phyloP scores from a whole-genome alignment of 2,329 filamentous ascomycete genomes.

The Exophiala sp. region DNA sequence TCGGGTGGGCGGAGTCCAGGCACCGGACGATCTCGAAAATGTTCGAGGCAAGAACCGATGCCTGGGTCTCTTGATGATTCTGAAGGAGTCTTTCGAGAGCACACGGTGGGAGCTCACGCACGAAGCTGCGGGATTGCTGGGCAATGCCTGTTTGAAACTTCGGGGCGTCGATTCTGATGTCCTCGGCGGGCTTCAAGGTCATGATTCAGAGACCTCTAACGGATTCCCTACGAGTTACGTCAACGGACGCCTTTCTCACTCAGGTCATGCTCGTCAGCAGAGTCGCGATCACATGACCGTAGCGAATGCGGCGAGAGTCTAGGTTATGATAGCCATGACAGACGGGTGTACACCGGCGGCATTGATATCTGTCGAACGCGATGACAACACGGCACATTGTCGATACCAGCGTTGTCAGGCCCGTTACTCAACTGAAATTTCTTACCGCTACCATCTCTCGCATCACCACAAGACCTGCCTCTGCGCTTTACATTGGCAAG shows the following conservation, averaged over 20 bases:
- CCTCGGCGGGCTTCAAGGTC: constrained; percentile 10
- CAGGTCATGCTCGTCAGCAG: constrained; percentile 7
- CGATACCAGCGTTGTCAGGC: no score
- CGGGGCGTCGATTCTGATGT: constrained; percentile 24
- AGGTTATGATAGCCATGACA: background rate
- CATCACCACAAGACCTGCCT: no score
- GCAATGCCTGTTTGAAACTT: constrained; percentile 68
- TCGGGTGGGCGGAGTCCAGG: constrained; percentile 63
- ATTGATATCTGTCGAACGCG: no score
- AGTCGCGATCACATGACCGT: constrained; percentile 15
- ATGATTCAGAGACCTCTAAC: constrained; percentile 8
- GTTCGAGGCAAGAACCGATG: constrained; percentile 75
- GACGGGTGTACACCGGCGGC: no score
- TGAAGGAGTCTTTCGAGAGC: constrained; percentile 73
- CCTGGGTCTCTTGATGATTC: constrained; percentile 70
- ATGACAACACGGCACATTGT: no score
- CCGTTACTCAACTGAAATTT: no score
- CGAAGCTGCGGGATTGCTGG: constrained; percentile 73
- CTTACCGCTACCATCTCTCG: no score
- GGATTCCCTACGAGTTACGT: constrained; percentile 7
- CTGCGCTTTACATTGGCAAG: no score
- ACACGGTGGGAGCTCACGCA: constrained; percentile 88
- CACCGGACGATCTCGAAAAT: constrained; percentile 69
- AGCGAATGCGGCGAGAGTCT: constrained; percentile 16
- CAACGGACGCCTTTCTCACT: constrained; percentile 3